phyloP scores from a whole-genome alignment of 2,329 filamentous ascomycete species.

The Exophiala dermatitidis region DNA sequence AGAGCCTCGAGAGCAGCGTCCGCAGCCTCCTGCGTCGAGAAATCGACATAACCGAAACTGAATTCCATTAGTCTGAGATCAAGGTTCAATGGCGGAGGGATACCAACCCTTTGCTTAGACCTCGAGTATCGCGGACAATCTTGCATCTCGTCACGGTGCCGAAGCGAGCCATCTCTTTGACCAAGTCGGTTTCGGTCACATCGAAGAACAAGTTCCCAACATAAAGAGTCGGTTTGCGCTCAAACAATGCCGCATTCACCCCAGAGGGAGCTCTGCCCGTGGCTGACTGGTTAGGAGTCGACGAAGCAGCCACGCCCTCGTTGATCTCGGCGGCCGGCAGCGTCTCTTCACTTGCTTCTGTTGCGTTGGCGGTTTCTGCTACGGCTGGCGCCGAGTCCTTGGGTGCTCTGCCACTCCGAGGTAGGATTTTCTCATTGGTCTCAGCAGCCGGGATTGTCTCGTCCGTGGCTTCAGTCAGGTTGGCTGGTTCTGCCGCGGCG shows the following conservation, averaged over 20 bases:
- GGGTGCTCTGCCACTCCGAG: slow-evolving; percentile 2
- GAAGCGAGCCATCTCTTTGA: slow-evolving; percentile 53
- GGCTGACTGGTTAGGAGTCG: not conserved
- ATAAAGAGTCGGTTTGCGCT: slow-evolving; percentile 49
- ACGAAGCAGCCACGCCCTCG: slow-evolving; percentile 1
- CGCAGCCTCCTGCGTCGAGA: slow-evolving; percentile 48
- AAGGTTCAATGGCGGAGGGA: not conserved
- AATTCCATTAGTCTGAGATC: slow-evolving; percentile 13
- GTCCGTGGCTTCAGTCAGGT: slow-evolving; percentile 17
- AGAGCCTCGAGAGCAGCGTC: slow-evolving; percentile 50
- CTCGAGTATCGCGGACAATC: slow-evolving; percentile 55
- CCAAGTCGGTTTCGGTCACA: slow-evolving; percentile 54
- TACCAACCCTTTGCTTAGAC: slow-evolving; percentile 61
- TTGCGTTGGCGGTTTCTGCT: not conserved
- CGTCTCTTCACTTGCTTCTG: not conserved
- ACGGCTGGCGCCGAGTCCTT: not conserved
- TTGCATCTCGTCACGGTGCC: slow-evolving; percentile 47
- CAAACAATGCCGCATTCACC: slow-evolving; percentile 4
- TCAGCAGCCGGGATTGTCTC: slow-evolving; percentile 17
- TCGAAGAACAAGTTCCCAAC: slow-evolving; percentile 66
- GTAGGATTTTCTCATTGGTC: slow-evolving; percentile 6
- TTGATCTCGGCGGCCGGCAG: slow-evolving; percentile 3
- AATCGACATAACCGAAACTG: slow-evolving; percentile 63
- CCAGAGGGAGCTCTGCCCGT: not conserved
- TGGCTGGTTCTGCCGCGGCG: slow-evolving; percentile 21